Conservation (phyloP, 1,284 basidiomycete species). For the Cutaneotrichosporon sp. region DNA sequence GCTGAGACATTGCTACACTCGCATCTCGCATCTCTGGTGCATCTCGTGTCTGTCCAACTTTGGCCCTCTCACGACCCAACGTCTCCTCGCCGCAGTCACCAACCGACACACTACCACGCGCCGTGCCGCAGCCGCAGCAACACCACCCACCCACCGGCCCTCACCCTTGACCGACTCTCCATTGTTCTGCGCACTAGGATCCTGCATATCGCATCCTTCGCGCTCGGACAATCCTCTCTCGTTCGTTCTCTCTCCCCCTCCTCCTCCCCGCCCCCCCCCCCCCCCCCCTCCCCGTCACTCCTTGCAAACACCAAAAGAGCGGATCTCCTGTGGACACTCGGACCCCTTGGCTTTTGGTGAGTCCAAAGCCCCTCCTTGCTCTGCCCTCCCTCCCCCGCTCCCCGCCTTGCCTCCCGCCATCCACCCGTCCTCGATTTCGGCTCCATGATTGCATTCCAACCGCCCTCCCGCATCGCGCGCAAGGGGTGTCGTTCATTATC, state of each 20-base stretch:
- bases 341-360: background rate
- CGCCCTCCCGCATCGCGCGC: background rate
- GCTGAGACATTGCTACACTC: no score
- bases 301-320: background rate
- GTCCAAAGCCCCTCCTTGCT: background rate
- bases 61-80: no score
- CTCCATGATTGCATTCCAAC: background rate
- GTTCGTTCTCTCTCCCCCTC: background rate
- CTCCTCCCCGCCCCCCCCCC: no score
- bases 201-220: background rate
- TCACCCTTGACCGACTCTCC: background rate
- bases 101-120: no score
- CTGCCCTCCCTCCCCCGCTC: background rate
- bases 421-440: background rate
- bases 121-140: background rate
- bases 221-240: background rate
- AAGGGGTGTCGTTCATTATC: background rate
- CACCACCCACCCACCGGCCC: background rate
- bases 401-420: background rate
- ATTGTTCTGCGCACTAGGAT: slow-evolving; percentile 3
- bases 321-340: background rate
- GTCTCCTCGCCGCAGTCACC: no score
- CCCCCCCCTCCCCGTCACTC: no score
- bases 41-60: background rate
- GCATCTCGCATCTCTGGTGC: background rate